A percentile compares a stretch with the other conserved stretches of the same genome.
phyloP scores from a whole-genome alignment of 108 stramenopile genomes.

The Nannochloropsis granulata region DNA sequence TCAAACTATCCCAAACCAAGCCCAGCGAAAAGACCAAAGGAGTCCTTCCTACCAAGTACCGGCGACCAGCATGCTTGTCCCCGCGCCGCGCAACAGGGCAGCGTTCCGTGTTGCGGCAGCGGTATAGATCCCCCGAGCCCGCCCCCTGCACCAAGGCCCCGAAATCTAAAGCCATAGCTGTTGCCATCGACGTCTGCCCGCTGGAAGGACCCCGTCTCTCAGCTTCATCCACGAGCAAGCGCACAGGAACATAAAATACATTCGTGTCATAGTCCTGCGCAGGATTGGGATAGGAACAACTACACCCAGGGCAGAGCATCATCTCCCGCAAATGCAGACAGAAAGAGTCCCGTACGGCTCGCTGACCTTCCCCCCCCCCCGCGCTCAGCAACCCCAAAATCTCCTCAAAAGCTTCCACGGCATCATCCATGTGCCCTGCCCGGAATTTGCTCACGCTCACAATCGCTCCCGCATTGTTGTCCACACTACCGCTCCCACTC shows the following conservation, averaged over 20 bases:
- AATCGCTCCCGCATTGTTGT: no score
- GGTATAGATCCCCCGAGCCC: background rate
- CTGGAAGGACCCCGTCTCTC: background rate
- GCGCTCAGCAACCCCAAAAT: background rate
- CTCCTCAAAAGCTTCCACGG: background rate
- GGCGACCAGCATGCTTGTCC: background rate
- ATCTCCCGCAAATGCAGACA: background rate
- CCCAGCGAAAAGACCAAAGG: background rate
- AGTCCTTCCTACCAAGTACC: background rate
- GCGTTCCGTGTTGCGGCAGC: background rate
- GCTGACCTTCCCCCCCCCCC: background rate
- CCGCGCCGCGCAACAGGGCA: background rate
- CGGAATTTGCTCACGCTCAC: background rate
- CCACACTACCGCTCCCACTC: background rate
- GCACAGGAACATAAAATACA: background rate
- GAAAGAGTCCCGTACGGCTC: background rate
- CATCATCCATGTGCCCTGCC: background rate
- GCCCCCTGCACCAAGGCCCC: background rate
- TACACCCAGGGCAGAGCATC: background rate
- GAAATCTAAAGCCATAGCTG: background rate
- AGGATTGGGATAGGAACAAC: background rate
- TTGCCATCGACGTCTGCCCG: background rate
- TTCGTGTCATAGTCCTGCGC: background rate
- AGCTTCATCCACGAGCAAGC: background rate
- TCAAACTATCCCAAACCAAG: background rate